Evolutionary conservation across 306 rosid genomes (phyloP), one percentile per base, ranked within the genome.

Genomic region (Quercus ilex): DNA sequence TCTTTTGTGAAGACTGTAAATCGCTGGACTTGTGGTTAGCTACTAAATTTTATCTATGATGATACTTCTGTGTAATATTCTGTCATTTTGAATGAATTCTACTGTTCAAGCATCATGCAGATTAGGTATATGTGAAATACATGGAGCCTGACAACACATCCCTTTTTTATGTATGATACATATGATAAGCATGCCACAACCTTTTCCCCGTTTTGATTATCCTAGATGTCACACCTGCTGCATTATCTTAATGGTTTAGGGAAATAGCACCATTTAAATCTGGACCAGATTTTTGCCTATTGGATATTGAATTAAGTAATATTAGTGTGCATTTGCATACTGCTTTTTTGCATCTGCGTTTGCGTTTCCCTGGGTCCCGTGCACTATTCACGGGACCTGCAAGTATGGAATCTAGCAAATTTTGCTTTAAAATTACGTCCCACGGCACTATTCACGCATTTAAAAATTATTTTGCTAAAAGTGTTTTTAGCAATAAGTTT

Each of bases 1-100:
- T 79, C 88, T 38, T 83, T 87, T 81, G 65, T 84, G 79, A 76
- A 81, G 74, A 79, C 81, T 60, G 81, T 68, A 77, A 31, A 15
- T 21, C 71, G 68, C 12, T 93, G 83, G 86, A 73, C 25, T 63
- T 93, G 96, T 79, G 67, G 97, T 93, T 93, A 91, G 89, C 53
- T 0, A 49, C 53, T 12, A 49, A 49, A 49, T 49, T 49, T 49
- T 12, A 10, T 49, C 53, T 49, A 12, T 49, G 53, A 49, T 49
- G 97, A 63, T 79, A 68, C 83, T 78, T 75, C 74, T 15, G 20
- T 72, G 71, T 71, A n/a, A 63, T 62, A 59, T 73, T 55, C 23
- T 23, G 76, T 51, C 79, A 74, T 74, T 74, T 43, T 82, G 65
- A 63, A 75, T 55, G 60, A 77, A 62, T 71, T 77, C 38, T 75